A percentile compares a stretch with the other conserved stretches of the same genome.
These are phyloP conservation scores for Biscogniauxia sp. DNA, from an alignment of 2,329 filamentous ascomycete species.

Conservation along the genomic window DNA sequence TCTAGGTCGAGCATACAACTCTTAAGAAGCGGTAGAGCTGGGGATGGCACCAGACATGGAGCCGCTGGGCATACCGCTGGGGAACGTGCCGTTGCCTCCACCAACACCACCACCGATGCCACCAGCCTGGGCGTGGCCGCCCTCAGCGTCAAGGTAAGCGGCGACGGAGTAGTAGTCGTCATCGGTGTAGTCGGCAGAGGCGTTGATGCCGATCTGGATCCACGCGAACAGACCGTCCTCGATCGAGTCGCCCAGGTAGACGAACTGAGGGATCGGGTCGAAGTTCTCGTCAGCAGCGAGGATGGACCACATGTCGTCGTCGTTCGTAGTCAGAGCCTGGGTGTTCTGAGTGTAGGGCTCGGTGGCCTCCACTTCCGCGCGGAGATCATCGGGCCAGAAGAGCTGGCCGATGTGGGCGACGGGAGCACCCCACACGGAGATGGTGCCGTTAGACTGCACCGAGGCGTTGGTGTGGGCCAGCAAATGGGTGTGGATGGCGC, in stretches of 20 bases:
- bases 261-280: slow-evolving; percentile 51
- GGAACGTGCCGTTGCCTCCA: slow-evolving; percentile 23
- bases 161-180: slow-evolving; percentile 28
- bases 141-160: slow-evolving; percentile 27
- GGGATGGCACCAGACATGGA: slow-evolving; percentile 11
- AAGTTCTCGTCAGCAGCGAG: slow-evolving; percentile 26
- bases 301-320: slow-evolving; percentile 34
- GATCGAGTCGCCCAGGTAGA: slow-evolving; percentile 49
- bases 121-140: slow-evolving; percentile 22
- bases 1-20: no score
- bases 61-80: slow-evolving; percentile 10
- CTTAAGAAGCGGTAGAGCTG: neutral
- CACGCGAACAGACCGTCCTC: slow-evolving; percentile 46
- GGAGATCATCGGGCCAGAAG: slow-evolving; percentile 32
- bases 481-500: slow-evolving; percentile 42
- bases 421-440: slow-evolving; percentile 27
- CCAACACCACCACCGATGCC: slow-evolving; percentile 9
- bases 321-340: slow-evolving; percentile 28
- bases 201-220: slow-evolving; percentile 47
- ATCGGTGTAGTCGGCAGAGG: slow-evolving; percentile 33
- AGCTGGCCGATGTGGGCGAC: slow-evolving; percentile 34
- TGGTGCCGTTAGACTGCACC: slow-evolving; percentile 31
- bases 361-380: slow-evolving; percentile 28
- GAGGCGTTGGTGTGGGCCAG: slow-evolving; percentile 30
- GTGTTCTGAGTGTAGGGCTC: slow-evolving; percentile 32